Base-by-base conservation (phyloP, 2,329 filamentous ascomycete genomes). In the Botrytis cinerea region DNA sequence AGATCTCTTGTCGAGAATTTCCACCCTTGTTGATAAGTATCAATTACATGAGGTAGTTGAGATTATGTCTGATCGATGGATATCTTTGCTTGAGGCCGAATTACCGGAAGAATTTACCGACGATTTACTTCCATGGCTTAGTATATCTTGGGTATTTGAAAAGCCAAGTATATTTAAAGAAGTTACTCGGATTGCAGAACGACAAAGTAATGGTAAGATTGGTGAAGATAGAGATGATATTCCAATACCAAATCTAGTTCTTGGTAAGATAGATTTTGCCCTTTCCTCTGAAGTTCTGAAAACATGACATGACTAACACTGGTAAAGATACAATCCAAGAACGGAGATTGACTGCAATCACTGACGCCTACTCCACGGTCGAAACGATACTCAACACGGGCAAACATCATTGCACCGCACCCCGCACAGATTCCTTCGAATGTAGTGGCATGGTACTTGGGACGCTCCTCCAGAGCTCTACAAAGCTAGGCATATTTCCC, bases 1-100 rank as follows among this genome's bases (percentile, higher is more conserved):
- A 2, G 51, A 70, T 46, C 35, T 72, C 6, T 14, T 67, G 14
- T 67, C 12, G 20, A 72, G 46, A 14, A 72, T 67, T n/a, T 72
- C 60, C 38, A 72, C 70, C 28, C n/a, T 72, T 14, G 70, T 72
- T 9, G 70, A 72, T 40, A 72, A 72, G 60, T 72, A 67, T 72
- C 70, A 72, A 57, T 45, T 72, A 35, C 70, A 67, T 45, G 70
- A 72, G 60, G 60, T 66, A 6, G 70, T 67, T 32, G 70, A 72
- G 32, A 59, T 67, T 40, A 67, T 72, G 38, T 66, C 70, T 40
- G 60, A 67, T 57, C 40, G 61, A 20, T 72, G 60, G 70, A 45
- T 72, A 43, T 66, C 60, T 18, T 54, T 45, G n/a, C 70, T 72
- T 32, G 60, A 57, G 57, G 28, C 25, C 22, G 2, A 54, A 51